Evolutionary conservation across 2,329 filamentous ascomycete genomes (phyloP).

Genomic region (Penicillium sp.): DNA sequence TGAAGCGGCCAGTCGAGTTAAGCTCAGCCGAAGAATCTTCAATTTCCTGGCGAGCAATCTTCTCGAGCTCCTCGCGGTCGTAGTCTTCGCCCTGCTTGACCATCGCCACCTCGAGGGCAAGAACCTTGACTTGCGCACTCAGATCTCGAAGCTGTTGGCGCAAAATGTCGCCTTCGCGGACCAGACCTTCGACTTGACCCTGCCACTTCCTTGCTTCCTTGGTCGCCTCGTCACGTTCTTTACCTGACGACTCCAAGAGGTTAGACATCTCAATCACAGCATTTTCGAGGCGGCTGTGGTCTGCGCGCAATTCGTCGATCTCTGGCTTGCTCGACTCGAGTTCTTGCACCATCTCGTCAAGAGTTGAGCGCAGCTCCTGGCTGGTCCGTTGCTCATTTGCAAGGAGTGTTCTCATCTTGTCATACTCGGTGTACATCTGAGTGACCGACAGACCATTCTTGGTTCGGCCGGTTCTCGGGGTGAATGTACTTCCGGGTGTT

Average conservation of each 20-base stretch:
- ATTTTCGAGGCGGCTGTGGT: conserved; percentile 75
- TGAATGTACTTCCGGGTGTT: conserved; percentile 52
- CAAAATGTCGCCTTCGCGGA: conserved; percentile 72
- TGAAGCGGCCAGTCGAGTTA: conserved; percentile 83
- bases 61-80: conserved; percentile 74
- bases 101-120: conserved; percentile 83
- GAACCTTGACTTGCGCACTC: conserved; percentile 84
- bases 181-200: conserved; percentile 63
- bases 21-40: conserved; percentile 71
- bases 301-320: conserved; percentile 78
- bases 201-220: conserved; percentile 79
- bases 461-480: conserved; percentile 56
- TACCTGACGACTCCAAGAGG: conserved; percentile 77
- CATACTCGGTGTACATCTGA: conserved; percentile 64
- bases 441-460: conserved; percentile 60
- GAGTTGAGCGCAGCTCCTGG: conserved; percentile 70
- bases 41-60: conserved; percentile 74
- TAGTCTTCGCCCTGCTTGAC: conserved; percentile 73
- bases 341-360: conserved; percentile 83
- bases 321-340: conserved; percentile 86
- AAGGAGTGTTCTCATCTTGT: conserved; percentile 66
- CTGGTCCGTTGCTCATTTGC: conserved; percentile 72
- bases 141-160: conserved; percentile 86
- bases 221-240: conserved; percentile 75
- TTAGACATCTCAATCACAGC: conserved; percentile 84